phyloP scores from a whole-genome alignment of 2,329 filamentous ascomycete species.

The Didymella pomorum region DNA sequence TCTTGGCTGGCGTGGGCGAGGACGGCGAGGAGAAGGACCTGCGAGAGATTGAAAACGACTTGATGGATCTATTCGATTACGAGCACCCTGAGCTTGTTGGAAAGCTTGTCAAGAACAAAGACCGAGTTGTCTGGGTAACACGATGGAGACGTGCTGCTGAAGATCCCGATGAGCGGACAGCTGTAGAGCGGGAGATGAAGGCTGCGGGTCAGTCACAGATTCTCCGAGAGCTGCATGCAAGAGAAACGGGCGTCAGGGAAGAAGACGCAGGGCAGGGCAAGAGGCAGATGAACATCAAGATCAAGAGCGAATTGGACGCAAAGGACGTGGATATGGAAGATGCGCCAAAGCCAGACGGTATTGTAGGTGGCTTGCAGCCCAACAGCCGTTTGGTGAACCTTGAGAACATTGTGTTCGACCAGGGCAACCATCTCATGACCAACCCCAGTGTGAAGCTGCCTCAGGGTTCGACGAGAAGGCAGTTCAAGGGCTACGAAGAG shows the following conservation, averaged over 20 bases:
- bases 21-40: slow-evolving; percentile 84
- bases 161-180: slow-evolving; percentile 73
- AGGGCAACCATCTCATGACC: slow-evolving; percentile 99
- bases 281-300: slow-evolving; percentile 85
- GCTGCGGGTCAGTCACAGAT: slow-evolving; percentile 87
- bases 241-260: slow-evolving; percentile 65
- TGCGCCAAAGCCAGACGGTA: slow-evolving; percentile 53
- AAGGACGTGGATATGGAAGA: slow-evolving; percentile 56
- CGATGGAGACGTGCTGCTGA: slow-evolving; percentile 83
- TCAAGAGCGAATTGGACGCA: slow-evolving; percentile 77
- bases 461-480: slow-evolving; percentile 91
- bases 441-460: slow-evolving; percentile 94
- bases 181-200: slow-evolving; percentile 88
- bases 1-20: slow-evolving; percentile 77
- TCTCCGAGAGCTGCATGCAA: slow-evolving; percentile 84
- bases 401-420: slow-evolving; percentile 95
- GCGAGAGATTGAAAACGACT: slow-evolving; percentile 94
- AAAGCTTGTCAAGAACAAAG: slow-evolving; percentile 87
- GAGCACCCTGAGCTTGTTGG: slow-evolving; percentile 93
- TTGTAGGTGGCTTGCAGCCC: slow-evolving; percentile 85
- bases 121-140: slow-evolving; percentile 96
- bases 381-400: slow-evolving; percentile 89
- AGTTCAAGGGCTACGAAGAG: slow-evolving; percentile 98
- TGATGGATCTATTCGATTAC: slow-evolving; percentile 98
- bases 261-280: slow-evolving; percentile 70